A percentile compares a stretch with the other conserved stretches of the same genome.
Conservation (phyloP, 2,329 filamentous ascomycete species). For the Sphaerulina vaccinii region DNA sequence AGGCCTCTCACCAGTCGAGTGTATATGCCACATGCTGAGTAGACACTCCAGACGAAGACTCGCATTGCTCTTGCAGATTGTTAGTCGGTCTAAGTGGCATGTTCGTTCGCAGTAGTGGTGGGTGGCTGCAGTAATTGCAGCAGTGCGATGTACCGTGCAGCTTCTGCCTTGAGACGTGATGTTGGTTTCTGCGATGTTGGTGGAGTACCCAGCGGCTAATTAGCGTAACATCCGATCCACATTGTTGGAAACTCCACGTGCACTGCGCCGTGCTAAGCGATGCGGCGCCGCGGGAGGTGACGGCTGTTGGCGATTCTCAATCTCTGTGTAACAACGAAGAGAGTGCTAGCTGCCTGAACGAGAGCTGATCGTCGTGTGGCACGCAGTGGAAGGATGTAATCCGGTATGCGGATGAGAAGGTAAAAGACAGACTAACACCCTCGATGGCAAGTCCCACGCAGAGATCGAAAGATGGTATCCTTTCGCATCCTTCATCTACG, state of each 20-base stretch:
- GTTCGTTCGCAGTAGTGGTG: too few relatives aligned
- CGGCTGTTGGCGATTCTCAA: background rate
- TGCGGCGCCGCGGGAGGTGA: background rate
- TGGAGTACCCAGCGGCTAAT: slow-evolving; percentile 4
- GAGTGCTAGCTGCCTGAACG: background rate
- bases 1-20: slow-evolving; percentile 5
- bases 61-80: too few relatives aligned
- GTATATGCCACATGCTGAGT: too few relatives aligned
- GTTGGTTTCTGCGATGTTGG: background rate
- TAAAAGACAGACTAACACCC: background rate
- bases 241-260: background rate
- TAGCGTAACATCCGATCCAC: slow-evolving; percentile 7
- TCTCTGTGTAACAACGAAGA: slow-evolving; percentile 1
- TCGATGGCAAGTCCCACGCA: background rate
- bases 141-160: background rate
- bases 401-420: background rate
- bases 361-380: background rate
- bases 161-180: background rate
- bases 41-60: too few relatives aligned
- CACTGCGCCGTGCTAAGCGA: background rate
- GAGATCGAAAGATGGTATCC: background rate
- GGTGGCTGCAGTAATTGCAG: background rate
- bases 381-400: background rate
- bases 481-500: background rate
- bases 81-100: too few relatives aligned